Evolutionary conservation across 2,329 filamentous ascomycete genomes (phyloP), one percentile per base, ranked within the genome.

Genomic region (Talaromyces pinophilus): DNA sequence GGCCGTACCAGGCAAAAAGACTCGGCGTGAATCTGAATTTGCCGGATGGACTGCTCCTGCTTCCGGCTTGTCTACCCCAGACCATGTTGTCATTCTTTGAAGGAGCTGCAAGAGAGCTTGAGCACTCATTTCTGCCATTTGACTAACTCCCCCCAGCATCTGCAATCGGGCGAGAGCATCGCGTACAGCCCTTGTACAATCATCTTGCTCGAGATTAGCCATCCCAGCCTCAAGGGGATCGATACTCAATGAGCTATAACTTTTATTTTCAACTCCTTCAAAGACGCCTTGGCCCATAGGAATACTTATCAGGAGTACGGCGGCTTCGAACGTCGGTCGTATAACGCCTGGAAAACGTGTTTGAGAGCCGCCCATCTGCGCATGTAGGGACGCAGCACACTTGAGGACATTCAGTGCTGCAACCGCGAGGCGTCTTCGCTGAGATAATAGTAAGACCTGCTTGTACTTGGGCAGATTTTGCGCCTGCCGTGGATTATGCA

Each of bases 211-310:
- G 35, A 60, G 15, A 15, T 28, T 30, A 25, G 17, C 10, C 22
- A 60, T 60, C 35, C 57, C 57, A 13, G 57, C 35, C 8, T 35
- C n/a, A 35, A 60, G 35, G 19, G 57, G 57, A 60, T 60, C 57
- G 4, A 44, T 60, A 11, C 25, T 60, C 11, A 15, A 22, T 25
- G 11, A 30, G n/a, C 3, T 42, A 19, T 40, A 42, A 40, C 25
- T 13, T 17, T 19, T 22, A 2, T 15, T 11, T 13, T 22, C 10
- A 8, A 11, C 2, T 25, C 8, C 22, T 28, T 35, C 30, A 46
- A 60, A 60, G 8, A 40, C 22, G n/a, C 46, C n/a, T 19, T 19
- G 57, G 3, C 28, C 57, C 22, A 38, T 22, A 35, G n/a, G 40
- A 4, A 46, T 1, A 17, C 17, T 25, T 2, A 46, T 4, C 15